These are phyloP conservation scores for Corylus avellana DNA, from an alignment of 306 rosid genomes.

Conservation along the genomic window DNA sequence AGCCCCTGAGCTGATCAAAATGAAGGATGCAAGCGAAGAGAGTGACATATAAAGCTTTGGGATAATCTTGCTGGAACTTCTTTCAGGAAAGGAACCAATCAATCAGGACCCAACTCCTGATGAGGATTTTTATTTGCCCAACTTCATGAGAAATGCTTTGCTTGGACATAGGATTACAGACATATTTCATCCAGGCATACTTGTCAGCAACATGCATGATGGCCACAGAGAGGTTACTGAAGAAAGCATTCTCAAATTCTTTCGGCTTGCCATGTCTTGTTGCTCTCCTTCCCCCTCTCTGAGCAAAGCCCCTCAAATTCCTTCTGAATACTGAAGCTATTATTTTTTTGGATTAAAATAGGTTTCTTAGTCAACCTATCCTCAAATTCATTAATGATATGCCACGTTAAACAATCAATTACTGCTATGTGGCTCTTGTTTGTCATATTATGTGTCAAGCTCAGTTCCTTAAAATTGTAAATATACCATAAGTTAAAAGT, in stretches of 20 bases:
- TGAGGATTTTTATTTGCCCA: conserved; percentile 84
- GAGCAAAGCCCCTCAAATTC: conserved; percentile 21
- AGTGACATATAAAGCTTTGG: conserved; percentile 84
- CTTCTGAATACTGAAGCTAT: no score
- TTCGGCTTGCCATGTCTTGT: conserved; percentile 87
- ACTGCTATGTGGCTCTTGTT: no score
- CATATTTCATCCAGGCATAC: conserved; percentile 78
- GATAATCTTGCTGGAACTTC: conserved; percentile 72
- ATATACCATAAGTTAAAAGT: no score
- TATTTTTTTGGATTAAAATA: no score
- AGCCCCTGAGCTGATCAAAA: conserved; percentile 85
- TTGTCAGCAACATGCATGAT: conserved; percentile 39
- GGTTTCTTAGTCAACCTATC: no score
- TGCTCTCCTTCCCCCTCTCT: conserved; percentile 81
- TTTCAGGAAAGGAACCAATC: conserved; percentile 79
- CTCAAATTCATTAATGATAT: no score
- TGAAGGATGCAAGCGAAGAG: conserved; percentile 64
- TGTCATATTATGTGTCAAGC: no score
- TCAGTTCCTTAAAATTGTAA: no score
- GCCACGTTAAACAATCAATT: no score
- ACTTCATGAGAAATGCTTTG: conserved; percentile 73
- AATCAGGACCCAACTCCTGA: conserved; percentile 72
- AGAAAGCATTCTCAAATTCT: conserved; percentile 64
- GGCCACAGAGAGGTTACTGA: conserved; percentile 41
- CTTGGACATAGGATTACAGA: conserved; percentile 74